These are phyloP conservation scores for Aspergillus versicolor DNA, from an alignment of 2,329 filamentous ascomycete genomes.

Conservation along the genomic window DNA sequence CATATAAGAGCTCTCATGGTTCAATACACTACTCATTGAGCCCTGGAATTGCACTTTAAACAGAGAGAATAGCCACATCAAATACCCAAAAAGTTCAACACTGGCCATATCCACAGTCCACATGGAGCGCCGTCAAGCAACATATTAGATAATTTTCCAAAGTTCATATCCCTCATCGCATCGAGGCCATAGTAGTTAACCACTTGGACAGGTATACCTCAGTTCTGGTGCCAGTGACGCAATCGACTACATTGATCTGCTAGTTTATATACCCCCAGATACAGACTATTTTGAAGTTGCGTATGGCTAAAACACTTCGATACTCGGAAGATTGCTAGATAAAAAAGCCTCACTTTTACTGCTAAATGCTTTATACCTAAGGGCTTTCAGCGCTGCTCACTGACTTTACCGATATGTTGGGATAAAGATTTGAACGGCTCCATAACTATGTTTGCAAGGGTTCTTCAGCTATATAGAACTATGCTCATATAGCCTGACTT, in stretches of 20 bases:
- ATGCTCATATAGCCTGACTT: too few species aligned
- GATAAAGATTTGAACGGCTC: too few species aligned
- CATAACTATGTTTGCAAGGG: too few species aligned
- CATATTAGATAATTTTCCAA: slow-evolving; percentile 1
- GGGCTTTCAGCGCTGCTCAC: slow-evolving; percentile 39
- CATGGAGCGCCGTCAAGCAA: not conserved
- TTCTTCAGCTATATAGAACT: too few species aligned
- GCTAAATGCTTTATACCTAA: slow-evolving; percentile 42
- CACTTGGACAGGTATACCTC: not conserved
- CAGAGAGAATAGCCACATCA: slow-evolving; percentile 24
- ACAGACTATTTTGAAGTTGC: not conserved
- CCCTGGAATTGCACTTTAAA: slow-evolving; percentile 17
- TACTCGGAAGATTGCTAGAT: not conserved
- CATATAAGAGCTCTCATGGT: slow-evolving; percentile 10
- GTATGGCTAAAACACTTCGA: not conserved
- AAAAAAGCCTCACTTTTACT: slow-evolving; percentile 22
- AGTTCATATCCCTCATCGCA: not conserved
- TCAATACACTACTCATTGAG: slow-evolving; percentile 16
- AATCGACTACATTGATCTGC: not conserved
- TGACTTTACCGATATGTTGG: slow-evolving; percentile 10
- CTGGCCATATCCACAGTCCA: slow-evolving; percentile 12
- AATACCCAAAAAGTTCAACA: slow-evolving; percentile 17
- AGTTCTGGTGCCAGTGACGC: too few species aligned
- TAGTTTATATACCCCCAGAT: not conserved
- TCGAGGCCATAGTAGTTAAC: slow-evolving; percentile 3